phyloP scores from a whole-genome alignment of 306 rosid species.

The Pachyrhizus erosus region DNA sequence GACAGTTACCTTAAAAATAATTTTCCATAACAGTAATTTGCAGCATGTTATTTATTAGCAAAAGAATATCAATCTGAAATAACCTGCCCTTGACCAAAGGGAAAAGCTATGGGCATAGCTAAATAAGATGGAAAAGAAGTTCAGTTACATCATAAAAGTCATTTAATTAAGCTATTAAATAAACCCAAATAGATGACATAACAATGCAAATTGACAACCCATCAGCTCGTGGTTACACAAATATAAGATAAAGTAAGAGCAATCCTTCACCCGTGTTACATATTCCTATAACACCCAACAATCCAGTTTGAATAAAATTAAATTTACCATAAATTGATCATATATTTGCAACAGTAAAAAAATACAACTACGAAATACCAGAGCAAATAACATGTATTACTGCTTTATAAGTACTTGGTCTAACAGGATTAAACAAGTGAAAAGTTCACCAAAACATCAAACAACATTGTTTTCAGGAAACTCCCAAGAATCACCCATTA shows the following conservation, averaged over 20 bases:
- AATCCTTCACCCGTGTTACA: neutral
- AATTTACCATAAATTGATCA: neutral
- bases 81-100: constrained; percentile 6
- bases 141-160: neutral
- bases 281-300: neutral
- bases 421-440: constrained; percentile 9
- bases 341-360: neutral
- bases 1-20: neutral
- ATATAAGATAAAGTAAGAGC: neutral
- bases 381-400: neutral
- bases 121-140: neutral
- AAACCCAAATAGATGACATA: neutral
- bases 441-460: constrained; percentile 12
- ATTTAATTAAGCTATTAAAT: neutral
- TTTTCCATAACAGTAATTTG: neutral
- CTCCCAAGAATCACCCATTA: neutral
- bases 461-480: constrained; percentile 10
- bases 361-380: neutral
- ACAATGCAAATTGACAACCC: neutral
- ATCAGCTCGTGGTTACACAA: neutral
- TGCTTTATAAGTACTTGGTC: neutral
- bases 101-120: constrained; percentile 2
- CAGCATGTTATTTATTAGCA: neutral
- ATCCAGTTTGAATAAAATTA: neutral
- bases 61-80: neutral